A percentile compares a stretch with the other conserved stretches of the same genome.
These are phyloP conservation scores for Nemania sp. DNA, from an alignment of 2,329 filamentous ascomycete species.

Conservation along the genomic window DNA sequence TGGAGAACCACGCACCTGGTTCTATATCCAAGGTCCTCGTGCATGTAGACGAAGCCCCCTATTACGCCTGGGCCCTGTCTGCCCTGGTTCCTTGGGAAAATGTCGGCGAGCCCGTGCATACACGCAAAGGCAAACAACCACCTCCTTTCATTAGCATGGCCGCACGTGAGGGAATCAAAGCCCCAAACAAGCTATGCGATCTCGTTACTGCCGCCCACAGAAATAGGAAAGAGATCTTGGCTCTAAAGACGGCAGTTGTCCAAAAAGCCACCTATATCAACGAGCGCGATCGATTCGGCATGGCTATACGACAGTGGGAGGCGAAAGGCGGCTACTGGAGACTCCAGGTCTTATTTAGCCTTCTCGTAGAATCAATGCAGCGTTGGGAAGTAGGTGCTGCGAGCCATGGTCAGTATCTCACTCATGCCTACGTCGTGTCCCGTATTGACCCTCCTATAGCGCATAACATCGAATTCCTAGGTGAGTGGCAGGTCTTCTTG, in stretches of 20 bases:
- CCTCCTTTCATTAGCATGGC: constrained; percentile 66
- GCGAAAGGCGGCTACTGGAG: constrained; percentile 66
- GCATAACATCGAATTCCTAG: constrained; percentile 46
- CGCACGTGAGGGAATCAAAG: constrained; percentile 77
- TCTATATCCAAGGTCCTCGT: constrained; percentile 61
- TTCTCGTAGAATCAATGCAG: constrained; percentile 66
- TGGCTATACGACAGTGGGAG: constrained; percentile 76
- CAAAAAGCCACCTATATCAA: constrained; percentile 50
- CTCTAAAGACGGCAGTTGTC: constrained; percentile 60
- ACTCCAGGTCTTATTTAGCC: constrained; percentile 68
- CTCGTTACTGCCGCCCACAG: constrained; percentile 67
- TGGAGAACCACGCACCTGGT: constrained; percentile 48
- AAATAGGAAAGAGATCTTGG: constrained; percentile 67
- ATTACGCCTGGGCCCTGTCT: constrained; percentile 76
- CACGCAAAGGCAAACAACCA: constrained; percentile 53
- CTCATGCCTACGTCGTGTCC: neutral
- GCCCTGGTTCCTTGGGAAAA: constrained; percentile 75
- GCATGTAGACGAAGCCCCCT: constrained; percentile 66
- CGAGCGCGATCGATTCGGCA: constrained; percentile 69
- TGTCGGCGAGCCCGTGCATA: constrained; percentile 47
- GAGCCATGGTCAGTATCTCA: constrained; percentile 45
- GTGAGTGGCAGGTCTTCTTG: constrained; percentile 59
- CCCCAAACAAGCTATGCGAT: constrained; percentile 74
- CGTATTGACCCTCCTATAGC: constrained; percentile 25
- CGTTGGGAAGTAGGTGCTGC: constrained; percentile 43